Evolutionary conservation across 73 alveolate genomes (phyloP).

Genomic region (Tetrahymena malaccensis): DNA sequence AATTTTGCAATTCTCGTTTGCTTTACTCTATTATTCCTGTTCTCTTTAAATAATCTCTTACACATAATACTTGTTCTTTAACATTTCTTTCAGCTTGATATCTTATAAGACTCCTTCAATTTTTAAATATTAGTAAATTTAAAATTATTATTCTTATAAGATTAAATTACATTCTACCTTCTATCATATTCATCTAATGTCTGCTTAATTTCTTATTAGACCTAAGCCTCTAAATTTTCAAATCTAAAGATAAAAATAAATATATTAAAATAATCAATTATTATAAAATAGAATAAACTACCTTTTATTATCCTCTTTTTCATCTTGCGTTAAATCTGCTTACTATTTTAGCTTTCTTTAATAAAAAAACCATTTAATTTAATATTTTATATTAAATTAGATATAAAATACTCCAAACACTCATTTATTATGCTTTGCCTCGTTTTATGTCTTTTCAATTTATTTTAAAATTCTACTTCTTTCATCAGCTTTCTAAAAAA

Average conservation of each 20-base stretch:
- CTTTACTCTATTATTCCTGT: not conserved
- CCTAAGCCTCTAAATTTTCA: not conserved
- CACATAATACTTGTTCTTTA: not conserved
- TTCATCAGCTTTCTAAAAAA: not conserved
- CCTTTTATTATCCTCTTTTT: not conserved
- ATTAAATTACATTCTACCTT: not conserved
- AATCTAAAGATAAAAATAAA: not conserved
- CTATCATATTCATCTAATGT: not conserved
- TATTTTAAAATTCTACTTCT: not conserved
- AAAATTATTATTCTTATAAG: not conserved
- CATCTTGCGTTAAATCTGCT: not conserved
- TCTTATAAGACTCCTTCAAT: not conserved
- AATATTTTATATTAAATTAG: not conserved
- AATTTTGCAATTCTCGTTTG: not conserved
- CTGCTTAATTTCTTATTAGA: not conserved
- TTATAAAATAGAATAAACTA: not conserved
- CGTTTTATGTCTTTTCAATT: not conserved
- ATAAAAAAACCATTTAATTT: not conserved
- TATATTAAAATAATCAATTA: not conserved
- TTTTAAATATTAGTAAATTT: not conserved
- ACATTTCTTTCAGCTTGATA: not conserved
- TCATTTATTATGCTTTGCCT: not conserved
- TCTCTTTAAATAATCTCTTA: not conserved
- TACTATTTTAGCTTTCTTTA: not conserved
- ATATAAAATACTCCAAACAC: not conserved